phyloP scores from a whole-genome alignment of 768 basidiomycete genomes.

The Rubroboletus satanas region DNA sequence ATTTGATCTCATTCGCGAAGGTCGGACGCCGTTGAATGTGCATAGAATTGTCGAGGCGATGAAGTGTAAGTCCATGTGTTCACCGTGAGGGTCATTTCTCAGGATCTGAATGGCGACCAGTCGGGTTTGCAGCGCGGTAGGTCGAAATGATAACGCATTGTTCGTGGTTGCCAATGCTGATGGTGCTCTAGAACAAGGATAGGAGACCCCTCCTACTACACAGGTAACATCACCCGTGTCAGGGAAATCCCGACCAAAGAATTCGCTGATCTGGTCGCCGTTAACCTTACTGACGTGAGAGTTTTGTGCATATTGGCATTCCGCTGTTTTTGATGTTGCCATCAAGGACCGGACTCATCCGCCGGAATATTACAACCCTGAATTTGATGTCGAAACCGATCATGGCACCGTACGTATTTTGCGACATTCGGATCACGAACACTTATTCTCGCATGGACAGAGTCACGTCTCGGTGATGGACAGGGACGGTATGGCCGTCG shows the following conservation, averaged over 20 bases:
- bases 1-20: conserved; percentile 50
- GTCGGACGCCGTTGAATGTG: conserved; percentile 57
- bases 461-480: conserved; percentile 87
- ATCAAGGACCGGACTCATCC: conserved; percentile 74
- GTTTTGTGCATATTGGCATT: conserved; percentile 1
- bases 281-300: conserved; percentile 81
- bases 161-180: conserved; percentile 5
- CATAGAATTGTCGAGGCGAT: conserved; percentile 83
- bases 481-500: conserved; percentile 79
- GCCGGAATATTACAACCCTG: conserved; percentile 79
- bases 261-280: conserved; percentile 57
- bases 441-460: conserved; percentile 34
- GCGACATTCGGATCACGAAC: not conserved
- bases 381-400: conserved; percentile 72
- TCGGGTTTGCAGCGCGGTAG: conserved; percentile 63
- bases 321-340: conserved; percentile 8
- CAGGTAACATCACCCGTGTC: conserved; percentile 53
- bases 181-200: conserved; percentile 64
- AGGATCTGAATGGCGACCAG: conserved; percentile 26
- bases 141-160: conserved; percentile 10
- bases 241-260: conserved; percentile 62
- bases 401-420: conserved; percentile 65
- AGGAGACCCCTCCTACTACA: conserved; percentile 66
- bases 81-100: conserved; percentile 8
- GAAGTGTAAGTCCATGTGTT: conserved; percentile 58